These are phyloP conservation scores for Gautieria morchelliformis DNA, from an alignment of 768 basidiomycete species.

Conservation along the genomic window DNA sequence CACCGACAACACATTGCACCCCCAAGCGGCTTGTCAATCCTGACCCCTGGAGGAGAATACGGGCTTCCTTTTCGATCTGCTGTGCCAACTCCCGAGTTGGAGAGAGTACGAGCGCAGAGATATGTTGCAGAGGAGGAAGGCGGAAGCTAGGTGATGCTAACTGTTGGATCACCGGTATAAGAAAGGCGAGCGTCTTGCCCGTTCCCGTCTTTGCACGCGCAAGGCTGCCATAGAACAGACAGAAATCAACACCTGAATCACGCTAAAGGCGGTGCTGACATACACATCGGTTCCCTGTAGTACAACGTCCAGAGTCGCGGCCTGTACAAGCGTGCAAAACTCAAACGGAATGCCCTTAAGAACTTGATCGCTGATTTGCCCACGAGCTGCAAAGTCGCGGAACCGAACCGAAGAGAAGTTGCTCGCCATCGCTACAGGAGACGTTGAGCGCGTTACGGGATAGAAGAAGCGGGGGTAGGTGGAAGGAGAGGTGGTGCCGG, in stretches of 20 bases:
- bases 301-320: conserved; percentile 15
- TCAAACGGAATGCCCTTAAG: conserved; percentile 16
- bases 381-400: conserved; percentile 9
- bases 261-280: not conserved
- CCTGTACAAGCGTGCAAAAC: conserved; percentile 21
- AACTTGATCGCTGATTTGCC: conserved; percentile 7
- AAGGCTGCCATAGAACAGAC: conserved; percentile 13
- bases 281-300: conserved; percentile 17
- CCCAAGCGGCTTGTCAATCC: conserved; percentile 25
- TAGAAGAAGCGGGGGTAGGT: not conserved
- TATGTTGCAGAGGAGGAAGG: not conserved
- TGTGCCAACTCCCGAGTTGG: conserved; percentile 30
- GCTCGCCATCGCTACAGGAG: not conserved
- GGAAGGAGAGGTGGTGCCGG: not conserved
- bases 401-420: conserved; percentile 10
- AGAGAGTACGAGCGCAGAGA: conserved; percentile 25
- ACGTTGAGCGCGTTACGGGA: not conserved
- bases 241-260: not conserved
- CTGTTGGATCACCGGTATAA: conserved; percentile 27
- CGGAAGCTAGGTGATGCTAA: conserved; percentile 10
- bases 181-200: conserved; percentile 38
- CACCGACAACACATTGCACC: conserved; percentile 46
- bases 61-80: conserved; percentile 13
- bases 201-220: conserved; percentile 54
- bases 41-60: conserved; percentile 25